phyloP scores from a whole-genome alignment of 805 yeast species.

The Lachancea kluyveri region DNA sequence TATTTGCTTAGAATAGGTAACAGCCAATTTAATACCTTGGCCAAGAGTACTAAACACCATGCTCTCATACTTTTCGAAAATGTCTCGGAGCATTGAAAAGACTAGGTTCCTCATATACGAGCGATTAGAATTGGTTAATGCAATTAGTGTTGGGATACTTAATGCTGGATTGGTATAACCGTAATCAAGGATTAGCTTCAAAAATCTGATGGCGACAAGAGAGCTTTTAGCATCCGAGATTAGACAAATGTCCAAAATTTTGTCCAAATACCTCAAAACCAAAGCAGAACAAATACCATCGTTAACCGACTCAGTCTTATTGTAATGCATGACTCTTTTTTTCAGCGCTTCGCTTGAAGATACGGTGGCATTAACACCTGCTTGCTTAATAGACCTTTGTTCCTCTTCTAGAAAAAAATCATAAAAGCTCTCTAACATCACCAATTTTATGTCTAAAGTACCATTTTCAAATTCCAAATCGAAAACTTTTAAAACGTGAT shows the following conservation, averaged over 20 bases:
- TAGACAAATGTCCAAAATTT: conserved; percentile 45
- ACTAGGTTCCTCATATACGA: conserved; percentile 43
- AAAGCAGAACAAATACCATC: conserved; percentile 74
- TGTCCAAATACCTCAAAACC: conserved; percentile 53
- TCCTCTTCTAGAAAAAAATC: conserved; percentile 57
- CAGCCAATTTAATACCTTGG: conserved; percentile 56
- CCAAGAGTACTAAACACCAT: conserved; percentile 59
- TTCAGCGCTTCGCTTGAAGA: conserved; percentile 36
- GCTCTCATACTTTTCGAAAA: conserved; percentile 64
- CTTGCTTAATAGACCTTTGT: conserved; percentile 34
- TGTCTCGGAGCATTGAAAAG: conserved; percentile 42
- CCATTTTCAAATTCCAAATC: conserved; percentile 41
- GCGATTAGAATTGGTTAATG: conserved; percentile 52
- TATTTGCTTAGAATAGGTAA: conserved; percentile 31
- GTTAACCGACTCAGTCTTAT: conserved; percentile 37
- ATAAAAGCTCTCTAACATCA: conserved; percentile 50
- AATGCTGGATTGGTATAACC: conserved; percentile 74
- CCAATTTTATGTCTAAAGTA: conserved; percentile 39
- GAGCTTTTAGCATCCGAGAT: conserved; percentile 42
- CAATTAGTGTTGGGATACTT: conserved; percentile 64
- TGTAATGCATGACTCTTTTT: conserved; percentile 36
- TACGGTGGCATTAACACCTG: conserved; percentile 35
- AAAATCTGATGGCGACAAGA: conserved; percentile 44
- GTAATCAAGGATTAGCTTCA: conserved; percentile 49
- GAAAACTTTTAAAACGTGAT: conserved; percentile 44